Evolutionary conservation across 148 eudicot genomes (phyloP).

Genomic region (Mesembryanthemum crystallinum): DNA sequence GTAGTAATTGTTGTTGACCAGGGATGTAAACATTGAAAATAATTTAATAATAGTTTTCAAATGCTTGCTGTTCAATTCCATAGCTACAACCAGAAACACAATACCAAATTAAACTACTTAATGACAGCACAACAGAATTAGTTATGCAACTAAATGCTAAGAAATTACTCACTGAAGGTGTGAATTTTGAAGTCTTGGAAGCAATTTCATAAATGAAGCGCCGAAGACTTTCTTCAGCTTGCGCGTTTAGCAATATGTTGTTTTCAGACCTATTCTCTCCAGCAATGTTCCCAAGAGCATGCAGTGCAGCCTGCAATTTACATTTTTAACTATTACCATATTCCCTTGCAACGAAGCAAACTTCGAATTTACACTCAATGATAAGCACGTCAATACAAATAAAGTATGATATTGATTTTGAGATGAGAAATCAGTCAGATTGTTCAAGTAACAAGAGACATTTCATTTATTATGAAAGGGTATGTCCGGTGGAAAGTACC

Average conservation of each 20-base stretch:
- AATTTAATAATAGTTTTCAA: background rate
- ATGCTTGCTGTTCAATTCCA: background rate
- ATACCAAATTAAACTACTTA: background rate
- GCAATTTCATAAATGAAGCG: constrained; percentile 71
- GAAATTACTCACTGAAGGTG: constrained; percentile 65
- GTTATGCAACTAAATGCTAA: background rate
- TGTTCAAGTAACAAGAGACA: background rate
- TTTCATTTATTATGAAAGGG: background rate
- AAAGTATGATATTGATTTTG: background rate
- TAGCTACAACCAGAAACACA: background rate
- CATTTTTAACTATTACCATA: constrained; percentile 17
- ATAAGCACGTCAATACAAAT: background rate
- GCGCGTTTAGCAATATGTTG: constrained; percentile 38
- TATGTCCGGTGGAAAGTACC: background rate
- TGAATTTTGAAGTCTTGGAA: constrained; percentile 63
- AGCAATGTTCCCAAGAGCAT: constrained; percentile 73
- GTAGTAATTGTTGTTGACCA: too few relatives aligned
- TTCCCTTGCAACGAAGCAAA: constrained; percentile 14
- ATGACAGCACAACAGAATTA: background rate
- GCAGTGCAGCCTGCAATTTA: constrained; percentile 68
- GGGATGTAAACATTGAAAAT: too few relatives aligned
- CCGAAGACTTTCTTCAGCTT: constrained; percentile 66
- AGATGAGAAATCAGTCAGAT: too few relatives aligned
- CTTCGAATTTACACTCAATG: background rate
- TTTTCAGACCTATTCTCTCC: constrained; percentile 70